Conservation (phyloP, 2,329 filamentous ascomycete species). For the Emmonsia crescens region DNA sequence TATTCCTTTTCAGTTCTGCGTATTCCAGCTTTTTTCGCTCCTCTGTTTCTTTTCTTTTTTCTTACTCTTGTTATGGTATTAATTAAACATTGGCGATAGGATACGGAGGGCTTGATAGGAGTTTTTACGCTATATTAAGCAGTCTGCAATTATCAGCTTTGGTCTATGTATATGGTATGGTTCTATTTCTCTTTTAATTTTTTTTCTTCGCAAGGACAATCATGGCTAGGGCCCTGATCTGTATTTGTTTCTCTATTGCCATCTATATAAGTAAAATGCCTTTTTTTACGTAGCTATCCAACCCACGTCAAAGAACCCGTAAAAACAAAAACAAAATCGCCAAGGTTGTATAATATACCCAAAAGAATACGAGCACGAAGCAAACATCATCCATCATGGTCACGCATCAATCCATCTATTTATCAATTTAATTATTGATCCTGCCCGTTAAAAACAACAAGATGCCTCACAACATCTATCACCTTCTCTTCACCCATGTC, state of each 20-base stretch:
- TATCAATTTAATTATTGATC: slow-evolving; percentile 40
- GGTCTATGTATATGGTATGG: neutral
- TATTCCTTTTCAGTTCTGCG: neutral
- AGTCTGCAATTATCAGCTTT: neutral
- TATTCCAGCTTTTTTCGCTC: neutral
- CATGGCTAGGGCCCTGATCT: neutral
- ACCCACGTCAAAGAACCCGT: neutral
- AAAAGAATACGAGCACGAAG: neutral
- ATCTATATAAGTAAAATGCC: neutral
- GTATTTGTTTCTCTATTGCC: neutral
- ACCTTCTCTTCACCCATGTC: slow-evolving; percentile 41
- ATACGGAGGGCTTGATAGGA: neutral
- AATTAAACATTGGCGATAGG: neutral
- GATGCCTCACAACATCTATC: slow-evolving; percentile 62
- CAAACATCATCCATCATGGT: neutral
- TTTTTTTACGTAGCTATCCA: neutral
- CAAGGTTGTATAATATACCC: neutral
- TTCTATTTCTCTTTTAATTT: neutral
- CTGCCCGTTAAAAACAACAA: slow-evolving; percentile 84
- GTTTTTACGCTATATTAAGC: neutral
- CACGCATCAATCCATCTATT: neutral
- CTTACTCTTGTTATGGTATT: neutral
- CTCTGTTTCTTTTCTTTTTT: neutral
- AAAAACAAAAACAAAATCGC: neutral
- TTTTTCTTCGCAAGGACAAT: neutral